phyloP scores from a whole-genome alignment of 2,329 filamentous ascomycete species.

The Magnaporthales sp. region DNA sequence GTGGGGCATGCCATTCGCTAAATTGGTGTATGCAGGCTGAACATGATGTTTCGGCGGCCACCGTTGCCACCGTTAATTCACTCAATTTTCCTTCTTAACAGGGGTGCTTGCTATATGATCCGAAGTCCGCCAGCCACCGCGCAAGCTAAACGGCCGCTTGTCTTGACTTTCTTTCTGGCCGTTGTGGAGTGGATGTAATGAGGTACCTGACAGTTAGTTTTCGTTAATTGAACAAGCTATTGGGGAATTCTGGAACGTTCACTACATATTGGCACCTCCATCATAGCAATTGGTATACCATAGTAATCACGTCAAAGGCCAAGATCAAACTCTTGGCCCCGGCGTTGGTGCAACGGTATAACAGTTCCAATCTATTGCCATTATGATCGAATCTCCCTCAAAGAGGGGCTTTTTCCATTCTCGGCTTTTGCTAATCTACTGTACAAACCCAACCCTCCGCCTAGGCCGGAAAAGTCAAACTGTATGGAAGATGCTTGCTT shows the following conservation, averaged over 20 bases:
- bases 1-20: background rate
- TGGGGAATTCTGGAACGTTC: background rate
- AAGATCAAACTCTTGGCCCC: background rate
- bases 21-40: background rate
- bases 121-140: background rate
- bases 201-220: background rate
- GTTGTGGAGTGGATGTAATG: background rate
- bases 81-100: background rate
- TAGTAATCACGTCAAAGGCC: background rate
- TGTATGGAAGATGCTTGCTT: background rate
- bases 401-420: too few species aligned
- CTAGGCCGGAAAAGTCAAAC: background rate
- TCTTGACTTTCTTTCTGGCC: too few species aligned
- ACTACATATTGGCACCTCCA: background rate
- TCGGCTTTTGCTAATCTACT: too few species aligned
- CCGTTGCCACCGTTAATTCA: background rate
- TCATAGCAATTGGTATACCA: background rate
- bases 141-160: background rate
- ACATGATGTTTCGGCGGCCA: background rate
- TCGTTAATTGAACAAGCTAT: background rate
- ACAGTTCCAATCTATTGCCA: background rate
- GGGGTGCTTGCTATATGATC: background rate
- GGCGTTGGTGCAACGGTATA: background rate
- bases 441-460: background rate
- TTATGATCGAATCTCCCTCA: background rate